These are phyloP conservation scores for Cyclotella baltica DNA, from an alignment of 108 stramenopile species.

Conservation along the genomic window DNA sequence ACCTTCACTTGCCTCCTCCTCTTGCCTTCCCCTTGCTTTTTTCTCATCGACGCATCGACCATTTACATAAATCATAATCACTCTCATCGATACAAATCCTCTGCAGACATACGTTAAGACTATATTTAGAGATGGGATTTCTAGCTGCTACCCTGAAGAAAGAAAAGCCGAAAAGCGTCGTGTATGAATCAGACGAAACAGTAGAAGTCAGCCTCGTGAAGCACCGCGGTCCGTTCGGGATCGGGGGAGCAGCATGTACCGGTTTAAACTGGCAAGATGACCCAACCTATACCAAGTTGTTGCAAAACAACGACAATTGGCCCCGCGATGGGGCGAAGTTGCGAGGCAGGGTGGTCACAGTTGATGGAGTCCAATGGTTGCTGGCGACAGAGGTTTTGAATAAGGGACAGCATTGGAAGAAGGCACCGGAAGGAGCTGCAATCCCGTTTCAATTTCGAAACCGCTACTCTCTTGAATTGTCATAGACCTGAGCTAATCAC, in stretches of 20 bases:
- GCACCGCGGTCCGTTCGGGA: too few species aligned
- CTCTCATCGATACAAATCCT: too few species aligned
- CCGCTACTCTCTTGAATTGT: constrained; percentile 7
- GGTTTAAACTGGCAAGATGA: constrained; percentile 1
- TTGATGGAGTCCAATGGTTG: constrained; percentile 8
- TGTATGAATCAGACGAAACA: neutral
- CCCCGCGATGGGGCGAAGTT: constrained; percentile 14
- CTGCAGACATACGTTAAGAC: too few species aligned
- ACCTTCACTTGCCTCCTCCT: too few species aligned
- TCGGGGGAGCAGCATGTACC: neutral
- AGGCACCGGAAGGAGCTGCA: constrained; percentile 11
- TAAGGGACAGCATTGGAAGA: neutral
- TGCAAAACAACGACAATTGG: constrained; percentile 16
- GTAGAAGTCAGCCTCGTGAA: constrained; percentile 13
- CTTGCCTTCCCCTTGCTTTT: too few species aligned
- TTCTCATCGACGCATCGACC: too few species aligned
- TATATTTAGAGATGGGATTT: neutral
- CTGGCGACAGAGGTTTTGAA: constrained; percentile 11
- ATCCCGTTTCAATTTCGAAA: constrained; percentile 7
- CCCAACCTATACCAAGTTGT: neutral
- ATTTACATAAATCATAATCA: too few species aligned
- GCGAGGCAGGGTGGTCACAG: neutral
- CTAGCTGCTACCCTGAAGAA: neutral
- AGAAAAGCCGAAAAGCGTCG: neutral
- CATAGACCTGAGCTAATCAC: too few species aligned